Base-by-base conservation (phyloP, 768 basidiomycete species). In the Suillus spraguei region DNA sequence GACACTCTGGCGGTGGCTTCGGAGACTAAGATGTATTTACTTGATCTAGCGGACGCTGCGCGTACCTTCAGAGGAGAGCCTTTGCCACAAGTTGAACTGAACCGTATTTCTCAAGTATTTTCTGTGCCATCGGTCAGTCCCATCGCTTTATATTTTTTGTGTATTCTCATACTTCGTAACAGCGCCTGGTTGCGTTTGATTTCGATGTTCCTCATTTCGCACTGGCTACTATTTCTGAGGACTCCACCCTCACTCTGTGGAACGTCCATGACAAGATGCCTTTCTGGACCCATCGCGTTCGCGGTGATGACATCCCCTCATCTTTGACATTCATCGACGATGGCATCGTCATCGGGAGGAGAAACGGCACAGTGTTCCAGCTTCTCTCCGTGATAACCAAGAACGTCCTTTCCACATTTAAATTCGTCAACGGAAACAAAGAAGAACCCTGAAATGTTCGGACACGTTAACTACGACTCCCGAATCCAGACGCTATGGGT, bases 371-470 rank as follows among this genome's bases (percentile, higher is more conserved):
- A 0, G 76, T 92, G 65, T 89, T 93, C 81, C 93, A 95, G 75
- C 80, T 95, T 36, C 80, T 95, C 41, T 88, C 91, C n/a, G 81
- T 85, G 58, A 87, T 89, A 60, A 87, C 86, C 64, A 90, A 88
- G 74, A 81, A 81, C 54, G 83, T 94, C 2, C 79, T 92, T 36
- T 91, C 93, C 16, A 92, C 89, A 7, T 81, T 93, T 76, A 91
- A 87, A 71, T 95, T 95, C 70, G 78, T 90, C 69, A 90, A 87
- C 66, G 87, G 86, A 24, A 59, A 66, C 59, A 83, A 82, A 64
- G 92, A 94, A 47, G 92, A n/a, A 94, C 69, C 80, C 80, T 17
- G 91, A 92, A 10, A 94, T 95, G 91, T 95, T 93, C 72, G 91
- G 93, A 16, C 93, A 95, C 70, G 86, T 90, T 67, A 89, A 85